phyloP scores from a whole-genome alignment of 345 rosid genomes.

The Eucalyptus caleyi region DNA sequence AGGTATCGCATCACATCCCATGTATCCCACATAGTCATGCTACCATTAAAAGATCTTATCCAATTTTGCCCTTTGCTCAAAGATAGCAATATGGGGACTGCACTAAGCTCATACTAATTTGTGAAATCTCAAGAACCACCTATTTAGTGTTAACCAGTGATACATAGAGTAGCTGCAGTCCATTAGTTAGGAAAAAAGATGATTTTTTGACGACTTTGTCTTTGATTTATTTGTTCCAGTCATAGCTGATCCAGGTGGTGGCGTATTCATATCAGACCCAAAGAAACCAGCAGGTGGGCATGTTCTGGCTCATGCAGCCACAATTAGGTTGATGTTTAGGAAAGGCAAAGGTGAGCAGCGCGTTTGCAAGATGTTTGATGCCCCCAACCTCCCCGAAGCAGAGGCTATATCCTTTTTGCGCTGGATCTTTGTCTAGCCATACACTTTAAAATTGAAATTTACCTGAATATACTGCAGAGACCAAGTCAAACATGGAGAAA shows the following conservation, averaged over 20 bases:
- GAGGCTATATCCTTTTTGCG: conserved; percentile 76
- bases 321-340: not conserved
- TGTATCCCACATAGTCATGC: no score
- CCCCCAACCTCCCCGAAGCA: not conserved
- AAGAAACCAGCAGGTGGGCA: not conserved
- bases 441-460: not conserved
- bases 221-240: not conserved
- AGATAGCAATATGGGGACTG: not conserved
- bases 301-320: not conserved
- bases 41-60: no score
- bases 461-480: not conserved
- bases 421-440: not conserved
- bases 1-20: not conserved
- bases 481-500: not conserved
- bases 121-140: not conserved
- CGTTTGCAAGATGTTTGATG: not conserved
- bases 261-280: not conserved
- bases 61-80: not conserved
- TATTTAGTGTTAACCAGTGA: not conserved
- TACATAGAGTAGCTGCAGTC: not conserved
- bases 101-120: not conserved
- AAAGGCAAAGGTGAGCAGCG: not conserved
- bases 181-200: not conserved
- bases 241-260: not conserved
- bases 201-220: not conserved